These are phyloP conservation scores for Larix kaempferi DNA, from an alignment of 75 land plant genomes.

Conservation along the genomic window DNA sequence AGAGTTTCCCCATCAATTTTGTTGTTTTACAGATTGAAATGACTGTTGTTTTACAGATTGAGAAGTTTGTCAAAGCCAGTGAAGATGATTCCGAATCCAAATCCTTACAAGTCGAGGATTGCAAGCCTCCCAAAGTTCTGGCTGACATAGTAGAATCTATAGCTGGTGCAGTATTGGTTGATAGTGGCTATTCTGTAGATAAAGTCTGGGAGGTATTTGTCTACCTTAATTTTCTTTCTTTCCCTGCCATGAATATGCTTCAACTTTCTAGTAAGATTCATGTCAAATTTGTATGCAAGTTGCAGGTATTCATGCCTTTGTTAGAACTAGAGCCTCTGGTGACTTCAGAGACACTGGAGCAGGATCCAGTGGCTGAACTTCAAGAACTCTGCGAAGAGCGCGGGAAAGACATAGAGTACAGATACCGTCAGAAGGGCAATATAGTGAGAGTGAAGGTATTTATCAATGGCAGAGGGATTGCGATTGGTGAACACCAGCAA, in stretches of 20 bases:
- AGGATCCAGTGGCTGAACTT: constrained; percentile 27
- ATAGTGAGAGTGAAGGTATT: background rate
- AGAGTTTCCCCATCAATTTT: too few species aligned
- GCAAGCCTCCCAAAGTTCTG: constrained; percentile 29
- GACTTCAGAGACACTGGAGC: constrained; percentile 15
- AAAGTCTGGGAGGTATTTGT: constrained; percentile 40
- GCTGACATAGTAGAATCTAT: constrained; percentile 50
- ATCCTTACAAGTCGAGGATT: background rate
- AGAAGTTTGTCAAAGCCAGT: too few species aligned
- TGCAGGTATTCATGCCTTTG: constrained; percentile 26
- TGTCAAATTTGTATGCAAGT: background rate
- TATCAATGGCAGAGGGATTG: background rate
- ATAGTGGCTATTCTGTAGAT: constrained; percentile 20
- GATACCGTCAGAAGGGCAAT: background rate
- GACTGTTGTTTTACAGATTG: too few species aligned
- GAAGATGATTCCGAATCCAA: background rate
- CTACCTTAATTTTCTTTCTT: too few species aligned
- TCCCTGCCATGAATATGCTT: background rate
- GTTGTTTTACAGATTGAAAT: too few species aligned
- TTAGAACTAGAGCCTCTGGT: constrained; percentile 29
- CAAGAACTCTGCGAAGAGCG: constrained; percentile 33
- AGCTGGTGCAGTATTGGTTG: constrained; percentile 47
- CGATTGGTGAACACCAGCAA: background rate
- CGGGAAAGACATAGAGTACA: constrained; percentile 5
- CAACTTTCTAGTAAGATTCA: background rate